Evolutionary conservation across 1,139 yeast species (phyloP), one percentile per base, ranked within the genome.

Genomic region (Lodderomyces jiufengensis): DNA sequence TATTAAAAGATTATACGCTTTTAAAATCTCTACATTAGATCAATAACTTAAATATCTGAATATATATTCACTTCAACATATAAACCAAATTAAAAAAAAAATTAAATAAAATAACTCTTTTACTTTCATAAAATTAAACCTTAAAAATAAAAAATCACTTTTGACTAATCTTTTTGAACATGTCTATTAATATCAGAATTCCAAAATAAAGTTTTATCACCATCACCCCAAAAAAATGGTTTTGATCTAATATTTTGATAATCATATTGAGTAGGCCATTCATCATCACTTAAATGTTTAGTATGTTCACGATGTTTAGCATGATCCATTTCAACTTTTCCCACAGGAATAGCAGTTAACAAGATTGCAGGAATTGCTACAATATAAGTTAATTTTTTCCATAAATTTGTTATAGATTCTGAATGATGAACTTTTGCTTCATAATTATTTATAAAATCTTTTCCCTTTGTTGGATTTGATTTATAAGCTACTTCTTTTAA

Each of bases 141-240:
- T n/a, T n/a, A n/a, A n/a, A n/a, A n/a, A n/a, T n/a, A n/a, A n/a
- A n/a, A n/a, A n/a, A n/a, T n/a, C n/a, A n/a, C n/a, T n/a, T n/a
- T n/a, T n/a, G n/a, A n/a, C n/a, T n/a, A n/a, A n/a, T n/a, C n/a
- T n/a, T n/a, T 39, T 23, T 37, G 40, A 52, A 83, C 68, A 73
- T 85, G 84, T 76, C 95, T 84, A 84, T 92, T 92, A 61, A 86
- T 77, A 56, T 79, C 84, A 40, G 84, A 73, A 73, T 87, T 88
- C 98, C 98, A 92, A 84, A 92, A 92, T 61, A 84, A 71, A 47
- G 97, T 87, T 77, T 86, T 81, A 75, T 88, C 95, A 60, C 98
- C 97, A 61, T 92, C 90, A 59, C 97, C 97, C 97, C 97, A 92
- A 82, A 87, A 90, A 78, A 77, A 84, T 61, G 84, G 83, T 66